phyloP scores from a whole-genome alignment of 352 stramenopile species.

The Saprolegnia parasitica region DNA sequence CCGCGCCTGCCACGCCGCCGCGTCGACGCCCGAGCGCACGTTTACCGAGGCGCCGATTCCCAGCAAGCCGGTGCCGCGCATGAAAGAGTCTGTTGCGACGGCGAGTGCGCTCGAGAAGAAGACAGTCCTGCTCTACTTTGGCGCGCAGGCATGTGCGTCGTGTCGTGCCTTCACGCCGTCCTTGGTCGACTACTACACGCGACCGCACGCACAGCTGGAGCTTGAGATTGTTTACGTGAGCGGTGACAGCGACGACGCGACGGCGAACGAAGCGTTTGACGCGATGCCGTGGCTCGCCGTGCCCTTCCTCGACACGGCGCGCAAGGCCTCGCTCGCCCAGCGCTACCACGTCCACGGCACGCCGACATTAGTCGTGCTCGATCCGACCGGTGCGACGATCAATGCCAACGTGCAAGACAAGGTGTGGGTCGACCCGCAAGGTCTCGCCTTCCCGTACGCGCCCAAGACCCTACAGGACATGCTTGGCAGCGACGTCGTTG shows the following conservation, averaged over 20 bases:
- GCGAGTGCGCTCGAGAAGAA: conserved; percentile 44
- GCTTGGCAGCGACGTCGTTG: neutral
- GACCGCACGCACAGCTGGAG: conserved; percentile 75
- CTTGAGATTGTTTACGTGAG: conserved; percentile 90
- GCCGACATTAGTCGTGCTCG: conserved; percentile 88
- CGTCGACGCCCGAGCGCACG: neutral
- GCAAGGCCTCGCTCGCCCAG: conserved; percentile 63
- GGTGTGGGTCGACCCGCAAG: conserved; percentile 37
- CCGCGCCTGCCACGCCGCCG: neutral
- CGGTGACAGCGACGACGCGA: conserved; percentile 62
- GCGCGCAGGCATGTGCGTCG: conserved; percentile 90
- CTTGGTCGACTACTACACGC: conserved; percentile 85
- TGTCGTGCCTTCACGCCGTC: conserved; percentile 93
- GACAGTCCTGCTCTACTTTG: conserved; percentile 93
- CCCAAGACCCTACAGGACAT: conserved; percentile 13
- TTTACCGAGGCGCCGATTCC: neutral
- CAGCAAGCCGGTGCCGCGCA: neutral
- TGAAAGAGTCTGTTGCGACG: neutral
- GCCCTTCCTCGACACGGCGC: conserved; percentile 77
- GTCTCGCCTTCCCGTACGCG: conserved; percentile 2
- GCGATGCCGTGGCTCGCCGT: conserved; percentile 92
- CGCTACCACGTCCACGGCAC: conserved; percentile 87
- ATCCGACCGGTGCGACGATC: conserved; percentile 68
- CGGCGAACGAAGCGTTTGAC: conserved; percentile 88
- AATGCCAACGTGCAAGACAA: conserved; percentile 73